phyloP scores from a whole-genome alignment of 2,329 filamentous ascomycete species.

The Fusarium newnesense region DNA sequence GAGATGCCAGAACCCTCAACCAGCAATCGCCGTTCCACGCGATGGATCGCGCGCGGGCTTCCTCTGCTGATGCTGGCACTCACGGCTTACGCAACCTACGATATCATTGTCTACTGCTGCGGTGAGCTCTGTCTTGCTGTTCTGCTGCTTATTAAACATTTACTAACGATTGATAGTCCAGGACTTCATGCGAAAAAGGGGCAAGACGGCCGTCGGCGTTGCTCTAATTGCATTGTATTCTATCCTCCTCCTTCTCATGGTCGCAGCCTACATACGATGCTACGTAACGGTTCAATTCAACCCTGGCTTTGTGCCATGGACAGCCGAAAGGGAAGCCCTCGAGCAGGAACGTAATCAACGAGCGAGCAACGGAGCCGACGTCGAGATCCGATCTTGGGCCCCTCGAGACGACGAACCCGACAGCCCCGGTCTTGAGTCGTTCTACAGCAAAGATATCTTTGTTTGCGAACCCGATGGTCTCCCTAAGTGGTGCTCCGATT shows the following conservation, averaged over 20 bases:
- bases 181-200: constrained; percentile 69
- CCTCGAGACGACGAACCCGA: constrained; percentile 64
- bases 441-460: constrained; percentile 86
- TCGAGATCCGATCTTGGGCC: constrained; percentile 47
- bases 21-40: constrained; percentile 45
- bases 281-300: constrained; percentile 70
- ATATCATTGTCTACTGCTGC: constrained; percentile 73
- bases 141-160: neutral
- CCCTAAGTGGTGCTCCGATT: constrained; percentile 88
- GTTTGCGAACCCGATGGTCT: constrained; percentile 84
- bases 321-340: constrained; percentile 52
- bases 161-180: constrained; percentile 59
- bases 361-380: constrained; percentile 38
- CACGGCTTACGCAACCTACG: constrained; percentile 77
- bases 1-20: constrained; percentile 46
- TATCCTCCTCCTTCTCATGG: constrained; percentile 73
- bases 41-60: constrained; percentile 65
- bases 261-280: constrained; percentile 76
- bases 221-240: constrained; percentile 79
- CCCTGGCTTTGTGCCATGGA: constrained; percentile 77
- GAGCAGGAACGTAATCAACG: constrained; percentile 40
- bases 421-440: constrained; percentile 75
- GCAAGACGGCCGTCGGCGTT: constrained; percentile 67
- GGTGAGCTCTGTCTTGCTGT: constrained; percentile 59
- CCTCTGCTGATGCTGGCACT: constrained; percentile 74